These are phyloP conservation scores for Chamaecrista fasciculata DNA, from an alignment of 306 rosid genomes.

Conservation along the genomic window DNA sequence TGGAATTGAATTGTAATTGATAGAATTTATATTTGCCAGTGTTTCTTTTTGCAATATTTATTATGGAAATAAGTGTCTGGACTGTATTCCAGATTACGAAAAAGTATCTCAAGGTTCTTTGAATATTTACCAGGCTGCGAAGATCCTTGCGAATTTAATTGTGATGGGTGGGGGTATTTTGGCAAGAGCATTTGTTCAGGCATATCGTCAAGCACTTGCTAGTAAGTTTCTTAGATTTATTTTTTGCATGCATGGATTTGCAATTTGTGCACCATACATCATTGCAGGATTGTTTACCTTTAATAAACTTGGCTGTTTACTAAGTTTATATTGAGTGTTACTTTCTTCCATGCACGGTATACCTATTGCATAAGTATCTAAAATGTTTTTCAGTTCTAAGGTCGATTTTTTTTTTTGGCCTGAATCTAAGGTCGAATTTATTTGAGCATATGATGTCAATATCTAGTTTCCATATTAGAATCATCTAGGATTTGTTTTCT, in stretches of 20 bases:
- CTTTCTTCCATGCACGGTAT: neutral
- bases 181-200: slow-evolving; percentile 77
- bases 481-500: neutral
- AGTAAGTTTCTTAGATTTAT: slow-evolving; percentile 46
- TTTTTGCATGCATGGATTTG: neutral
- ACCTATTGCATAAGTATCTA: neutral
- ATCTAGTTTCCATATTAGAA: neutral
- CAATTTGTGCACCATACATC: neutral
- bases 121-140: slow-evolving; percentile 65
- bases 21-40: neutral
- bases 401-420: too few relatives aligned
- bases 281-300: neutral
- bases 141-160: slow-evolving; percentile 73
- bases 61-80: neutral
- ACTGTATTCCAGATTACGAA: neutral
- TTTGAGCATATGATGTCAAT: neutral
- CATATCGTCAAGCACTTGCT: slow-evolving; percentile 80
- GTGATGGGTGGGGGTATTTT: slow-evolving; percentile 79
- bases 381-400: neutral
- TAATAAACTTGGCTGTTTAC: neutral
- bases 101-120: neutral
- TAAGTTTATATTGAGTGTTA: neutral
- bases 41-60: neutral
- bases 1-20: neutral
- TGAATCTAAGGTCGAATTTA: too few relatives aligned